phyloP scores from a whole-genome alignment of 495 filamentous ascomycete species.

The Collariella sp. region DNA sequence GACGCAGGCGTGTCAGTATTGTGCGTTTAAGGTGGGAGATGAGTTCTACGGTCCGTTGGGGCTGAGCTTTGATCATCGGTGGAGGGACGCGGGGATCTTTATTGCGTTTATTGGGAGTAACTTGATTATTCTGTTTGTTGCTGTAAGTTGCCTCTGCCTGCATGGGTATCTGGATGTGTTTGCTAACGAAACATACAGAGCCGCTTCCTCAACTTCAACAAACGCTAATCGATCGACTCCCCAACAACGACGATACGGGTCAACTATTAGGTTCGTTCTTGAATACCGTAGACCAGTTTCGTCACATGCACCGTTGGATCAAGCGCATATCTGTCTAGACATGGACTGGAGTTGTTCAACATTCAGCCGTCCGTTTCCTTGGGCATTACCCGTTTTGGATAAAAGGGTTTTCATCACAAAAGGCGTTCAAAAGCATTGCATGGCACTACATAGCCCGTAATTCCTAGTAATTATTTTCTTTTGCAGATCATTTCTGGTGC shows the following conservation, averaged over 20 bases:
- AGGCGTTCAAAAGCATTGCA: neutral
- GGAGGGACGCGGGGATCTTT: slow-evolving; percentile 76
- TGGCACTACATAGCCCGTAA: neutral
- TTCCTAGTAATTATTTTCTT: no score
- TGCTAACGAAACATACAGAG: slow-evolving; percentile 30
- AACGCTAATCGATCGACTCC: slow-evolving; percentile 32
- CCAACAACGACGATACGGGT: neutral
- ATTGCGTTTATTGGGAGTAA: slow-evolving; percentile 66
- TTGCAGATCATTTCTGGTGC: no score
- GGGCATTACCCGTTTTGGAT: neutral
- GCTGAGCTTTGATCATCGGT: slow-evolving; percentile 56
- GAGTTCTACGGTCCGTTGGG: slow-evolving; percentile 62
- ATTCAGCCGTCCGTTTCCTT: neutral
- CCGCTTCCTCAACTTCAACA: slow-evolving; percentile 58
- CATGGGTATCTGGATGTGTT: neutral
- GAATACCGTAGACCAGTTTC: neutral
- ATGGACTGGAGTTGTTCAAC: neutral
- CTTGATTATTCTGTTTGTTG: slow-evolving; percentile 63
- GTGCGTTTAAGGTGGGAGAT: slow-evolving; percentile 67
- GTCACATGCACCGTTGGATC: neutral
- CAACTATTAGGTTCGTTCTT: neutral
- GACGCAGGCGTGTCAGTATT: slow-evolving; percentile 61
- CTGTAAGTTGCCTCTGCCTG: slow-evolving; percentile 39
- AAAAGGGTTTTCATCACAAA: no score
- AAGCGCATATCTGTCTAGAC: neutral